These are phyloP conservation scores for Populus simonii DNA, from an alignment of 345 rosid genomes.

Conservation along the genomic window DNA sequence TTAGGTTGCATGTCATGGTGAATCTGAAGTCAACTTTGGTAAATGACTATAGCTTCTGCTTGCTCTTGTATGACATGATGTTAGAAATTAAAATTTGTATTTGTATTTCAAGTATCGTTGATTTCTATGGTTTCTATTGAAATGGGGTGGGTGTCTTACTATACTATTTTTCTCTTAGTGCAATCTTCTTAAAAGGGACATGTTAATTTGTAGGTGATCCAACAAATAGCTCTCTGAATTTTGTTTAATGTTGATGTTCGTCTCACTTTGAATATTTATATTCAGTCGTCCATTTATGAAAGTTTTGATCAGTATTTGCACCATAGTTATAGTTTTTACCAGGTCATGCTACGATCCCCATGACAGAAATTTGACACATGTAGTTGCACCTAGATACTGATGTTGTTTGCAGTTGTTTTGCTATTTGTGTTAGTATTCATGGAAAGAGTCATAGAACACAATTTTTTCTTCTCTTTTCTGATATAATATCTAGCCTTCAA, in stretches of 20 bases:
- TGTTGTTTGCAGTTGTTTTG: neutral
- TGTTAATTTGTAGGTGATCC: conserved; percentile 27
- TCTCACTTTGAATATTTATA: conserved; percentile 4
- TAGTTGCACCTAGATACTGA: neutral
- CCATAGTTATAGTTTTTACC: neutral
- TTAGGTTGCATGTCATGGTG: neutral
- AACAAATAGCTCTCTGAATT: conserved; percentile 19
- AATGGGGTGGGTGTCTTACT: neutral
- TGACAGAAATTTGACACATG: neutral
- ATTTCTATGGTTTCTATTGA: neutral
- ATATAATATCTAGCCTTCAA: neutral
- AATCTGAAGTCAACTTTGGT: conserved; percentile 1
- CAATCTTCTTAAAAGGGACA: conserved; percentile 14
- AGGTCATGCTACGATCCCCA: neutral
- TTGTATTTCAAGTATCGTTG: neutral
- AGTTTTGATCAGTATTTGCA: conserved; percentile 2
- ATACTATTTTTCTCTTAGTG: neutral
- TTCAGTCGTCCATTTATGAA: conserved; percentile 4
- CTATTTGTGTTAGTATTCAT: neutral
- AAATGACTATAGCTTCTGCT: conserved; percentile 5
- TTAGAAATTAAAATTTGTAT: neutral
- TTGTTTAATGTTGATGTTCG: conserved; percentile 16
- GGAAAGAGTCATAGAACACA: neutral
- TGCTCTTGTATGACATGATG: neutral
- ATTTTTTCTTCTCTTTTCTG: neutral